Conservation (phyloP, 148 eudicot species). For the Rhododendron ovatum region DNA sequence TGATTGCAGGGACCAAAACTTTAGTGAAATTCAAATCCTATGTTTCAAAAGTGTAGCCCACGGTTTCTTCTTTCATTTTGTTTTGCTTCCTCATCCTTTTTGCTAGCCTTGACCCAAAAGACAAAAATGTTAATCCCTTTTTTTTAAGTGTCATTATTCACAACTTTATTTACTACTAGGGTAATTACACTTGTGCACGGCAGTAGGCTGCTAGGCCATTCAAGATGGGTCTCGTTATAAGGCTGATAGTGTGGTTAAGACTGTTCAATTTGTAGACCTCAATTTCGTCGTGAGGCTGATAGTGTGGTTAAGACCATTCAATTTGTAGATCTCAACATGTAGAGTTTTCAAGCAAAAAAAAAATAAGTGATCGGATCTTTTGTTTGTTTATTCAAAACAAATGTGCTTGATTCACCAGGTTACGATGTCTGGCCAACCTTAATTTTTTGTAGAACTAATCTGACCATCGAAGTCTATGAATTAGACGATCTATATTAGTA, state of each 20-base stretch:
- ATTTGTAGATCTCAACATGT: not conserved
- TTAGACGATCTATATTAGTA: no score
- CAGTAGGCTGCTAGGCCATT: not conserved
- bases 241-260: no score
- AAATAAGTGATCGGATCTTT: not conserved
- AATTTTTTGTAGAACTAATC: no score
- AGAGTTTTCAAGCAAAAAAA: no score
- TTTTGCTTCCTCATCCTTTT: not conserved
- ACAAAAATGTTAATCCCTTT: no score
- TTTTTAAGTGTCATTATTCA: not conserved
- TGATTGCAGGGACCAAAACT: not conserved
- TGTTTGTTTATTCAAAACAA: not conserved
- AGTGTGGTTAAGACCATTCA: not conserved
- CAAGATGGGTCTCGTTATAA: not conserved
- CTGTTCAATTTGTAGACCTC: no score
- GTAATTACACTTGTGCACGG: no score
- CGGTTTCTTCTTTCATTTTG: not conserved
- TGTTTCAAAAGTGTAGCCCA: not conserved
- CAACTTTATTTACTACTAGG: not conserved
- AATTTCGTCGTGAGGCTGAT: no score
- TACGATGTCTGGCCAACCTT: no score
- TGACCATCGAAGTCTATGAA: no score
- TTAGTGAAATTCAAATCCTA: not conserved
- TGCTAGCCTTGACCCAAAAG: not conserved
- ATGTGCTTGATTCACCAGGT: not conserved